Percentiles rank a stretch among this genome's conserved stretches.
phyloP scores from a whole-genome alignment of 2,329 filamentous ascomycete genomes.

The Penicillium sclerotigenum region DNA sequence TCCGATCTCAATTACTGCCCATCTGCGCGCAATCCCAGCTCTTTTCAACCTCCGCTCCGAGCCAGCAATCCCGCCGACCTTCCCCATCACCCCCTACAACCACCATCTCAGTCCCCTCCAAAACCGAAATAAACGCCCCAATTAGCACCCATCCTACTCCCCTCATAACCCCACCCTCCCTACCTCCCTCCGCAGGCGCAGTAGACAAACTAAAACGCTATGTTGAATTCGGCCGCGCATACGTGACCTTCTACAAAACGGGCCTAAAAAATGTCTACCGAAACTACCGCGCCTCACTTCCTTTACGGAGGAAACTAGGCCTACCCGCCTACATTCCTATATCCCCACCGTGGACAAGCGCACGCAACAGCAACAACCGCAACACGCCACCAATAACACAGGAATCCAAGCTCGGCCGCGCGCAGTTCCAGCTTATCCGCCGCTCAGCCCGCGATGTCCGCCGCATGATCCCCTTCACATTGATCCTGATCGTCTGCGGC shows the following conservation, averaged over 20 bases:
- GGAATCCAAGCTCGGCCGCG: slow-evolving; percentile 51
- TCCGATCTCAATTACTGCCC: background rate
- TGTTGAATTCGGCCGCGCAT: slow-evolving; percentile 65
- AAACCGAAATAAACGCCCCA: slow-evolving; percentile 64
- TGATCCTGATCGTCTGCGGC: slow-evolving; percentile 74
- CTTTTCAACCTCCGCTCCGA: slow-evolving; percentile 20
- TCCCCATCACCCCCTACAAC: slow-evolving; percentile 9
- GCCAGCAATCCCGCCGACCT: slow-evolving; percentile 4
- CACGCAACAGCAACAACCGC: slow-evolving; percentile 14
- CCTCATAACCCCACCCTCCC: slow-evolving; percentile 60
- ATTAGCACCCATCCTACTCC: slow-evolving; percentile 68
- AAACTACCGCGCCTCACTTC: slow-evolving; percentile 53
- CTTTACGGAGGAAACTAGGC: slow-evolving; percentile 31
- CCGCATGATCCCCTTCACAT: slow-evolving; percentile 73
- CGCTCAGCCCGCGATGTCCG: slow-evolving; percentile 69
- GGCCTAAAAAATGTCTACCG: slow-evolving; percentile 71
- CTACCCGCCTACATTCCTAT: slow-evolving; percentile 34
- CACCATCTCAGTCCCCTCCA: slow-evolving; percentile 8
- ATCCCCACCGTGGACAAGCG: slow-evolving; percentile 24
- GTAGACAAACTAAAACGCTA: slow-evolving; percentile 32
- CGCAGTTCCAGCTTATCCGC: slow-evolving; percentile 66
- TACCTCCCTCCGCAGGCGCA: slow-evolving; percentile 44
- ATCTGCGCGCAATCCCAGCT: background rate
- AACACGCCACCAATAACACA: background rate
- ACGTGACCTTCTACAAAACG: slow-evolving; percentile 81